phyloP scores from a whole-genome alignment of 2,329 filamentous ascomycete species.

The Metarhizium rileyi region DNA sequence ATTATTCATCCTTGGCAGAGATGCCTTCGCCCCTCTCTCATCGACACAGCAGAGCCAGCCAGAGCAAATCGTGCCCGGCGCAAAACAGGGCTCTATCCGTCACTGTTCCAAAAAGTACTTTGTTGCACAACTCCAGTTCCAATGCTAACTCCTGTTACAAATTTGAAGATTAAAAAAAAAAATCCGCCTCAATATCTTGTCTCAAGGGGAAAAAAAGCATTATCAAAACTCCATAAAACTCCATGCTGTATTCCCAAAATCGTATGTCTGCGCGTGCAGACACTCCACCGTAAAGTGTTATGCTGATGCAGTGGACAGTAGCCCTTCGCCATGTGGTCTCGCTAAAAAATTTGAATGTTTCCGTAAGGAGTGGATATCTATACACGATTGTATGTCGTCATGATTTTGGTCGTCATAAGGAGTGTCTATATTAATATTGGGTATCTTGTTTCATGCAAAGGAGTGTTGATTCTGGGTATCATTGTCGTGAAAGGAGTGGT shows the following conservation, averaged over 20 bases:
- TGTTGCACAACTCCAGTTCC: background rate
- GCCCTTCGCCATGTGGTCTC: conserved; percentile 7
- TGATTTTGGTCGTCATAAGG: conserved; percentile 24
- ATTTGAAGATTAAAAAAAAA: background rate
- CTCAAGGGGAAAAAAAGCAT: background rate
- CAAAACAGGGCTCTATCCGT: background rate
- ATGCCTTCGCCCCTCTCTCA: background rate
- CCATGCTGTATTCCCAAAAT: conserved; percentile 4
- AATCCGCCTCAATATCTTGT: background rate
- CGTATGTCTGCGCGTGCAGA: conserved; percentile 1
- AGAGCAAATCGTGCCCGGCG: background rate
- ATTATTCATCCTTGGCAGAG: background rate
- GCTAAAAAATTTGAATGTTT: conserved; percentile 3
- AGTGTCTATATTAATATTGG: conserved; percentile 27
- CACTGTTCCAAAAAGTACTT: background rate
- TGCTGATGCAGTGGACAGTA: conserved; percentile 2
- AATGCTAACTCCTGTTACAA: background rate
- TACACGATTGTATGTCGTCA: background rate
- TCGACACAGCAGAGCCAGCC: background rate
- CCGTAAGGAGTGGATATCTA: conserved; percentile 11
- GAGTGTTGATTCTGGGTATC: conserved; percentile 12
- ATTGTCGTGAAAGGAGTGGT: conserved; percentile 28
- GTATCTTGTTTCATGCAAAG: conserved; percentile 4
- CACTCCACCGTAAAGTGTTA: background rate
- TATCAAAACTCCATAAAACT: conserved; percentile 1